These are phyloP conservation scores for Pestalotiopsis fici DNA, from an alignment of 2,329 filamentous ascomycete genomes.

Conservation along the genomic window DNA sequence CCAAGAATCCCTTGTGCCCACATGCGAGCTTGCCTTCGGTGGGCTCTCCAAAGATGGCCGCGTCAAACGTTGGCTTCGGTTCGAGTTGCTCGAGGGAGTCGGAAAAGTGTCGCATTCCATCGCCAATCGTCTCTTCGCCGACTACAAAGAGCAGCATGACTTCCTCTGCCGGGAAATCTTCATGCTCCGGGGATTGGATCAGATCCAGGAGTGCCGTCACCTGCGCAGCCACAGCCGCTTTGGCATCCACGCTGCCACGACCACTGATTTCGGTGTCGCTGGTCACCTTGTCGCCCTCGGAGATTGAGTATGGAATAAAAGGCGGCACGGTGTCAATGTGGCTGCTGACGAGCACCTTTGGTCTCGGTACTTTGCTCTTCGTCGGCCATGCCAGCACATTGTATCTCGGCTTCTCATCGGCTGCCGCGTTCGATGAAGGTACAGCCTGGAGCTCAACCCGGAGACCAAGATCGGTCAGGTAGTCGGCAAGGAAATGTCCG, in stretches of 20 bases:
- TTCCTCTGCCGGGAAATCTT: slow-evolving; percentile 43
- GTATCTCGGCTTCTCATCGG: slow-evolving; percentile 49
- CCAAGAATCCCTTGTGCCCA: slow-evolving; percentile 86
- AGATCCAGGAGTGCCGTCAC: slow-evolving; percentile 67
- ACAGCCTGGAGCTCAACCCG: slow-evolving; percentile 43
- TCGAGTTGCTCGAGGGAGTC: slow-evolving; percentile 29
- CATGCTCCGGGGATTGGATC: slow-evolving; percentile 31
- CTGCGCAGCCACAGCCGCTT: slow-evolving; percentile 72
- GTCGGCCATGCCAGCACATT: slow-evolving; percentile 75
- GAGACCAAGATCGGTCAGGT: slow-evolving; percentile 56
- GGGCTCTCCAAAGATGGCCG: slow-evolving; percentile 89
- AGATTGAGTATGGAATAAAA: slow-evolving; percentile 67
- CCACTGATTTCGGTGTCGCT: slow-evolving; percentile 63
- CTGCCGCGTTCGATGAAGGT: slow-evolving; percentile 30
- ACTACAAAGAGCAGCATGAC: slow-evolving; percentile 70
- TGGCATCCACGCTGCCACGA: slow-evolving; percentile 74
- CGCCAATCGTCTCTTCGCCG: slow-evolving; percentile 79
- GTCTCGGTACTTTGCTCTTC: slow-evolving; percentile 44
- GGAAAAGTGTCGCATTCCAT: slow-evolving; percentile 71
- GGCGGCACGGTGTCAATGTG: slow-evolving; percentile 84
- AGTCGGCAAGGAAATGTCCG: slow-evolving; percentile 67
- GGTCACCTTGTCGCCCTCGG: slow-evolving; percentile 40
- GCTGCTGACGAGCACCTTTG: slow-evolving; percentile 69
- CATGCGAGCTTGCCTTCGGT: slow-evolving; percentile 86
- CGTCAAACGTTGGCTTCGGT: slow-evolving; percentile 47